Evolutionary conservation across 495 filamentous ascomycete genomes (phyloP).

Genomic region (Xeromyces bisporus): DNA sequence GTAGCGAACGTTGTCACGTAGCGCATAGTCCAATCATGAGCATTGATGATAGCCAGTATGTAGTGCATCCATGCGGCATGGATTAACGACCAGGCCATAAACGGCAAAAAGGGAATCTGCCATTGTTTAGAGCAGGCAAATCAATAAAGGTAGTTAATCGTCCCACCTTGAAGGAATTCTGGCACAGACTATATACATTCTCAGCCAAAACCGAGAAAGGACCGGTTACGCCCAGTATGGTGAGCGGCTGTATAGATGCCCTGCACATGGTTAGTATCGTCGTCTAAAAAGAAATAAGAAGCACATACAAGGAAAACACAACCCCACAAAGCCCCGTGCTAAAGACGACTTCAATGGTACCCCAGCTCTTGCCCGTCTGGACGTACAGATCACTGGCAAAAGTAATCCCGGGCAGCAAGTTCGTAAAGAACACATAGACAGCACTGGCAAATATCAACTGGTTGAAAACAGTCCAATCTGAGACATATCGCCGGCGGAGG

Average conservation of each 20-base stretch:
- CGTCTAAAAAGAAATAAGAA: not conserved
- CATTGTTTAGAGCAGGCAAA: not conserved
- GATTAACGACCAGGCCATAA: conserved; percentile 62
- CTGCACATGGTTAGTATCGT: conserved; percentile 10
- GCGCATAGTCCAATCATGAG: conserved; percentile 62
- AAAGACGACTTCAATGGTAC: conserved; percentile 55
- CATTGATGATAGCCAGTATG: conserved; percentile 52
- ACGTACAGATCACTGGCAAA: conserved; percentile 56
- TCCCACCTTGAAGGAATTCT: conserved; percentile 37
- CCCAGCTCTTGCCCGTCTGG: conserved; percentile 48
- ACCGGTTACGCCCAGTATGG: conserved; percentile 54
- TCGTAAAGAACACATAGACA: conserved; percentile 62
- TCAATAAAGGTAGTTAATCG: not conserved
- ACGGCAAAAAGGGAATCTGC: conserved; percentile 48
- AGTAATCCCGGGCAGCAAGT: conserved; percentile 55
- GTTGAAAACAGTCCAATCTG: conserved; percentile 55
- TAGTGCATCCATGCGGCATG: conserved; percentile 57
- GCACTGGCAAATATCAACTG: conserved; percentile 54
- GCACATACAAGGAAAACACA: conserved; percentile 44
- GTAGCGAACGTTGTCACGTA: conserved; percentile 59
- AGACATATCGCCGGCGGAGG: conserved; percentile 37
- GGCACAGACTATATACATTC: conserved; percentile 47
- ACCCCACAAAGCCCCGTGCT: conserved; percentile 52
- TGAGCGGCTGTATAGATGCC: conserved; percentile 53
- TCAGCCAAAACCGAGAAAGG: conserved; percentile 60